These are phyloP conservation scores for Candida frijolesensis DNA, from an alignment of 1,139 yeast species.

Conservation along the genomic window DNA sequence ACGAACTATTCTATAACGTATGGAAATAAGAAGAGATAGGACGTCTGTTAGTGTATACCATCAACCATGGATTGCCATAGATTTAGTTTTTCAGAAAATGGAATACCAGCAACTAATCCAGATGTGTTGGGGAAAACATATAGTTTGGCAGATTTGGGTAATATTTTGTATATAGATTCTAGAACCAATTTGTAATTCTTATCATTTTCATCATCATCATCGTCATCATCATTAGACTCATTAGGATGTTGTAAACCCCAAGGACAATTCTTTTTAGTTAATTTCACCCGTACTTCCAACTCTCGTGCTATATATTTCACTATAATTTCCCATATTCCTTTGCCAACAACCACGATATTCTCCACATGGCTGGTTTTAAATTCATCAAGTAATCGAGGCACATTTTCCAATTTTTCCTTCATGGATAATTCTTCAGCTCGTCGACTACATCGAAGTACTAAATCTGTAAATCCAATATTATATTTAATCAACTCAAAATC, in stretches of 20 bases:
- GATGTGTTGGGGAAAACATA: constrained; percentile 77
- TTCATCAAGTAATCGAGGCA: constrained; percentile 53
- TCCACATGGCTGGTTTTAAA: constrained; percentile 40
- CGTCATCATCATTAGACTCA: no score
- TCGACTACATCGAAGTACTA: constrained; percentile 66
- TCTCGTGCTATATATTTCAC: constrained; percentile 30
- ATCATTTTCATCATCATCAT: constrained; percentile 5
- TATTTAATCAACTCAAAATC: constrained; percentile 51
- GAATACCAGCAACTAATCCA: constrained; percentile 65
- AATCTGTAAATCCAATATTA: constrained; percentile 70
- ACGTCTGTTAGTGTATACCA: background rate
- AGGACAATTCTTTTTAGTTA: constrained; percentile 29
- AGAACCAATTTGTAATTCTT: constrained; percentile 21
- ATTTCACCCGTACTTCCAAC: constrained; percentile 18
- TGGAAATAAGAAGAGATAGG: constrained; percentile 31
- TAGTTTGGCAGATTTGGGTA: constrained; percentile 22
- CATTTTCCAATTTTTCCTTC: constrained; percentile 58
- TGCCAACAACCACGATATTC: constrained; percentile 64
- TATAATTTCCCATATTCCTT: constrained; percentile 76
- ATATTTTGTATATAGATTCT: constrained; percentile 16
- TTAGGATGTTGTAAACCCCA: constrained; percentile 54
- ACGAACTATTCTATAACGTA: constrained; percentile 32
- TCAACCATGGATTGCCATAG: constrained; percentile 44
- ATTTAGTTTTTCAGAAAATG: constrained; percentile 44
- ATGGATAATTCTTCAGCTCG: constrained; percentile 56